Evolutionary conservation across 2,329 filamentous ascomycete species (phyloP), one percentile per base, ranked within the genome.

Genomic region (Parafenestella ontariensis): DNA sequence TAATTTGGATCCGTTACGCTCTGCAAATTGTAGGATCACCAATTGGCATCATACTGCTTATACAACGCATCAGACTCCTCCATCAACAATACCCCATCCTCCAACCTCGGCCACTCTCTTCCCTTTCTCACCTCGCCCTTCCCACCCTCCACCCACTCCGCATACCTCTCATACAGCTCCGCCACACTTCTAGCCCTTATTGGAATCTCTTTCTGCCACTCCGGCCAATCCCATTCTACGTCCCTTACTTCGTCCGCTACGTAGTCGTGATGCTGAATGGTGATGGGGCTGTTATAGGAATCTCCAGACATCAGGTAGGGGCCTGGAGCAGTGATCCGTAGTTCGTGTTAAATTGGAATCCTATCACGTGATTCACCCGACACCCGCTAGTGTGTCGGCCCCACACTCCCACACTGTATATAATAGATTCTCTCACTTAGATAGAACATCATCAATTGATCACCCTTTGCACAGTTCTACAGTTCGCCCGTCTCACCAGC

Each of bases 21-120:
- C n/a, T n/a, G n/a, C n/a, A n/a, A n/a, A n/a, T n/a, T n/a, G n/a
- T n/a, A n/a, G n/a, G n/a, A n/a, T 39, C 36, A 56, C 50, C 56
- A 46, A 15, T 43, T 10, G 15, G 40, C n/a, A 52, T 61, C 61
- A 47, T 49, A 58, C 47, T 56, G 50, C 44, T 44, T 56, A 23
- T 61, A 64, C 13, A 65, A 44, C 7, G 18, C 36, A 3, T 61
- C 59, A 45, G 66, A 57, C 70, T 83, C 76, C 63, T 76, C 70
- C 65, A 83, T 82, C n/a, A 83, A 73, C 58, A 66, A 66, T 3
- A 82, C 61, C 0, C 82, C 83, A 49, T 78, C 74, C 0, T 69
- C 68, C 57, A 83, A 78, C 0, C 74, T 76, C 5, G 75, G 66
- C 56, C 74, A 76, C 41, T 49, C 50, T 34, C 52, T 56, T 15